These are phyloP conservation scores for Tylopilus sp. DNA, from an alignment of 768 basidiomycete species.

Conservation along the genomic window DNA sequence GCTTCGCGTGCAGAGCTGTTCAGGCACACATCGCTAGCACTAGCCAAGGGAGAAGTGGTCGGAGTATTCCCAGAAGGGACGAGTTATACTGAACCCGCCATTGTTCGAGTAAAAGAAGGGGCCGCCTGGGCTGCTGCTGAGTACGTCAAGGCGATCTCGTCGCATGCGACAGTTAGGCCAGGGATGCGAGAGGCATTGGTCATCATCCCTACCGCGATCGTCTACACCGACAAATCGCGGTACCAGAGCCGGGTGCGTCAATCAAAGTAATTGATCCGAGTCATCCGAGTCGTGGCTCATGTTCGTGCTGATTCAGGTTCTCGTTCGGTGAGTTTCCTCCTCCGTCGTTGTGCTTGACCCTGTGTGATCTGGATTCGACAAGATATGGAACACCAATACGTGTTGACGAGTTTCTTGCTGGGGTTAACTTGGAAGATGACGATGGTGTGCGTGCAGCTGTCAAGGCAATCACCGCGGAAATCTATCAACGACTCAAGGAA, in stretches of 20 bases:
- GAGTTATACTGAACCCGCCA: slow-evolving; percentile 33
- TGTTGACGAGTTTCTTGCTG: slow-evolving; percentile 2
- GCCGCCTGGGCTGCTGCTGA: slow-evolving; percentile 72
- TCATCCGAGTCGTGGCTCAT: no score
- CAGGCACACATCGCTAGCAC: slow-evolving; percentile 47
- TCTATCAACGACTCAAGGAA: slow-evolving; percentile 43
- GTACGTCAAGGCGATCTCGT: slow-evolving; percentile 45
- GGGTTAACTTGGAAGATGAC: slow-evolving; percentile 19
- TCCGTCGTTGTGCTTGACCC: background rate
- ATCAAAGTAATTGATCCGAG: no score
- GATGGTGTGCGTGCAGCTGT: slow-evolving; percentile 48
- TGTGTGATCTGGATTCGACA: background rate
- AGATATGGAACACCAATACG: slow-evolving; percentile 11
- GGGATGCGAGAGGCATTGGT: no score
- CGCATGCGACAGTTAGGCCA: slow-evolving; percentile 2
- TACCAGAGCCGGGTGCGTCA: no score
- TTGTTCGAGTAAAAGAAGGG: slow-evolving; percentile 55
- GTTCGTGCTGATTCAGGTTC: background rate
- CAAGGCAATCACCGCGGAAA: slow-evolving; percentile 50
- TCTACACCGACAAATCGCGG: background rate
- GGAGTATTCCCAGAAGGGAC: slow-evolving; percentile 53
- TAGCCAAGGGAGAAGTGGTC: slow-evolving; percentile 53
- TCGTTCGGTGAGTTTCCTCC: slow-evolving; percentile 2
- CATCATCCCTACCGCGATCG: background rate
- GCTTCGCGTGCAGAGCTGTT: background rate